phyloP scores from a whole-genome alignment of 768 basidiomycete species.

The Amanita phalloides region DNA sequence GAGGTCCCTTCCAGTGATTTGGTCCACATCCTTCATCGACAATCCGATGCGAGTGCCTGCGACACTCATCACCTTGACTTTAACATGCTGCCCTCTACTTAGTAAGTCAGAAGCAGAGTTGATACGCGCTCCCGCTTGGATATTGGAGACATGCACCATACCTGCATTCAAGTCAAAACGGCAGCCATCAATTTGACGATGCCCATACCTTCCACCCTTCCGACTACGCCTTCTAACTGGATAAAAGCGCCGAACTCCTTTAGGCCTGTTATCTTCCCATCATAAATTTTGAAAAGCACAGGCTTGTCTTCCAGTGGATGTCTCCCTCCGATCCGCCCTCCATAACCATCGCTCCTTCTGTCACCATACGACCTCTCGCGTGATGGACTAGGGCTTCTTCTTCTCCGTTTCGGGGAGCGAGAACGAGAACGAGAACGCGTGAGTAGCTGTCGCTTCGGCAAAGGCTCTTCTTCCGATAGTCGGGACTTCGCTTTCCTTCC shows the following conservation, averaged over 20 bases:
- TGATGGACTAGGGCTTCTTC: constrained; percentile 46
- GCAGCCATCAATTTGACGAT: constrained; percentile 3
- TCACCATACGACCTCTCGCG: constrained; percentile 24
- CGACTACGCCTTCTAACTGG: constrained; percentile 74
- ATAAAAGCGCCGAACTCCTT: constrained; percentile 98
- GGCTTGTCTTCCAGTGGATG: constrained; percentile 64
- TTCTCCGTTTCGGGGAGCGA: constrained; percentile 30
- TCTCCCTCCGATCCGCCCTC: constrained; percentile 26
- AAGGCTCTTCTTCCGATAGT: constrained; percentile 29
- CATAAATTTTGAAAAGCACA: constrained; percentile 90
- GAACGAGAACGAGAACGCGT: constrained; percentile 21
- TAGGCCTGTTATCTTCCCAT: constrained; percentile 72
- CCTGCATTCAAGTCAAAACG: constrained; percentile 33
- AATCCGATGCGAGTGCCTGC: constrained; percentile 74
- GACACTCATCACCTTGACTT: constrained; percentile 94
- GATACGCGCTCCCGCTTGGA: constrained; percentile 75
- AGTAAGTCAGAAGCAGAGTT: constrained; percentile 84
- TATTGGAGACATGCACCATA: constrained; percentile 95
- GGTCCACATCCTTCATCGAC: constrained; percentile 98
- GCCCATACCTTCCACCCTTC: constrained; percentile 76
- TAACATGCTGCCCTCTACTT: constrained; percentile 74
- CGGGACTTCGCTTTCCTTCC: constrained; percentile 48
- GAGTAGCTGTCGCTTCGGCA: constrained; percentile 50
- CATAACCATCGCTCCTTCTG: constrained; percentile 21
- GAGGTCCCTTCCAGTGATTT: constrained; percentile 78